These are phyloP conservation scores for Fusarium coicis DNA, from an alignment of 2,329 filamentous ascomycete species.

Conservation along the genomic window DNA sequence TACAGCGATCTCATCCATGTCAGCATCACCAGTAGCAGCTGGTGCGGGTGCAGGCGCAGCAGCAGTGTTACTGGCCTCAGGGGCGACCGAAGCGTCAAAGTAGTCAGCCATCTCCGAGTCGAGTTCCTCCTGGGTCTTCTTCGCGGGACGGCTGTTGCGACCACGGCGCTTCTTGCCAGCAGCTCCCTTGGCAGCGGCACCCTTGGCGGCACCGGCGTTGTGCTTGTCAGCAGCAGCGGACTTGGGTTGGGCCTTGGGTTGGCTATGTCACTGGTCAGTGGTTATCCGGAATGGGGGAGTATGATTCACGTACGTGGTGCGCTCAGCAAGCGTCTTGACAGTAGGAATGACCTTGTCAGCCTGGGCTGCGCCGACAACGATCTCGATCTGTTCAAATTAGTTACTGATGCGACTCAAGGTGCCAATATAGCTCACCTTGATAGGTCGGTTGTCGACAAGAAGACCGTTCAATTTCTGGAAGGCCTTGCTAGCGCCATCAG, in stretches of 20 bases:
- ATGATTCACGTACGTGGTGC: slow-evolving; percentile 71
- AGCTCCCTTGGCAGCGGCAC: slow-evolving; percentile 54
- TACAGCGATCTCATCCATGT: slow-evolving; percentile 74
- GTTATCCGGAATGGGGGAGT: background rate
- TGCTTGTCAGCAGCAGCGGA: slow-evolving; percentile 81
- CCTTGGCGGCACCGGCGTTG: slow-evolving; percentile 59
- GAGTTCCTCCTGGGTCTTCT: slow-evolving; percentile 95
- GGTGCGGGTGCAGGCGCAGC: slow-evolving; percentile 60
- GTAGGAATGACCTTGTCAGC: slow-evolving; percentile 74
- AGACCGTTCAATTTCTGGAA: slow-evolving; percentile 87
- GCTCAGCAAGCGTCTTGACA: slow-evolving; percentile 80
- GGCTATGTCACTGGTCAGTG: slow-evolving; percentile 40
- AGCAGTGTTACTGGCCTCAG: slow-evolving; percentile 56
- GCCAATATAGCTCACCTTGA: slow-evolving; percentile 74
- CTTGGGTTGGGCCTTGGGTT: slow-evolving; percentile 71
- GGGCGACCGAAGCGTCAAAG: slow-evolving; percentile 68
- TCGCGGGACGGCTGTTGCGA: slow-evolving; percentile 70
- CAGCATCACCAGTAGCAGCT: slow-evolving; percentile 63
- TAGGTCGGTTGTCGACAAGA: slow-evolving; percentile 87
- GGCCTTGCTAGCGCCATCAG: slow-evolving; percentile 85
- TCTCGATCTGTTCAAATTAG: slow-evolving; percentile 76
- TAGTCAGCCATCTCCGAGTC: slow-evolving; percentile 99
- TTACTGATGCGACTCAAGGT: background rate
- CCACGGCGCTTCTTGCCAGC: slow-evolving; percentile 64
- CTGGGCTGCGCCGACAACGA: slow-evolving; percentile 82